Evolutionary conservation across 2,329 filamentous ascomycete species (phyloP).

Genomic region (Fusarium sp.): DNA sequence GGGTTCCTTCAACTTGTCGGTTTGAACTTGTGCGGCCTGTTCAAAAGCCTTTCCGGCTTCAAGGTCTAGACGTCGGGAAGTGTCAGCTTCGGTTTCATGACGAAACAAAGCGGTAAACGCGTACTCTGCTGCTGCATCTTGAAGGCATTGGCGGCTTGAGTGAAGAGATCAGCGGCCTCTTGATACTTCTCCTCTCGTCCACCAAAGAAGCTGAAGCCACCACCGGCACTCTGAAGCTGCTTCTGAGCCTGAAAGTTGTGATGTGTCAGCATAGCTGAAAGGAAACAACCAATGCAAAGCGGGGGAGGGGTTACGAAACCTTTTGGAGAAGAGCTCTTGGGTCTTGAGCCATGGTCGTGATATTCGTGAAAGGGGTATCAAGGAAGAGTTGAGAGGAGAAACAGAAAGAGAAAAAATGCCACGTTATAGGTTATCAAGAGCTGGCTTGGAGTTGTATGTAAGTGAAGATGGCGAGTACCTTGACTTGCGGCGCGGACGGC

Average conservation of each 20-base stretch:
- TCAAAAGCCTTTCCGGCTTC: slow-evolving; percentile 91
- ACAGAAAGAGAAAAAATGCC: slow-evolving; percentile 12
- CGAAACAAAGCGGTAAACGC: slow-evolving; percentile 40
- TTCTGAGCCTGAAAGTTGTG: slow-evolving; percentile 80
- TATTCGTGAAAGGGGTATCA: slow-evolving; percentile 22
- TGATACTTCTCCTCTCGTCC: slow-evolving; percentile 90
- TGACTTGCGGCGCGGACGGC: slow-evolving; percentile 29
- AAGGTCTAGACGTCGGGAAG: slow-evolving; percentile 66
- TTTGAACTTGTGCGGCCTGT: slow-evolving; percentile 84
- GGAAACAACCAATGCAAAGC: slow-evolving; percentile 22
- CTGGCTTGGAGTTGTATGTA: slow-evolving; percentile 24
- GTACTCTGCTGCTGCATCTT: slow-evolving; percentile 86
- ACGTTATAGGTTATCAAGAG: slow-evolving; percentile 33
- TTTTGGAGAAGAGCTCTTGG: slow-evolving; percentile 83
- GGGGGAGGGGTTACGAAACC: slow-evolving; percentile 58
- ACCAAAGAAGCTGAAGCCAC: slow-evolving; percentile 91
- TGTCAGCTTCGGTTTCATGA: slow-evolving; percentile 19
- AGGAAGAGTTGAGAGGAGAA: background rate
- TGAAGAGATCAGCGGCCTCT: slow-evolving; percentile 87
- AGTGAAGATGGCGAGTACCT: slow-evolving; percentile 28
- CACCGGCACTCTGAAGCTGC: slow-evolving; percentile 75
- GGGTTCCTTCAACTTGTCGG: slow-evolving; percentile 84
- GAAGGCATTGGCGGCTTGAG: slow-evolving; percentile 91
- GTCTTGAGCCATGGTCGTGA: slow-evolving; percentile 75
- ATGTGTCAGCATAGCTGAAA: slow-evolving; percentile 18